Base-by-base conservation (phyloP, 73 alveolate species). In the Durusdinium trenchii region DNA sequence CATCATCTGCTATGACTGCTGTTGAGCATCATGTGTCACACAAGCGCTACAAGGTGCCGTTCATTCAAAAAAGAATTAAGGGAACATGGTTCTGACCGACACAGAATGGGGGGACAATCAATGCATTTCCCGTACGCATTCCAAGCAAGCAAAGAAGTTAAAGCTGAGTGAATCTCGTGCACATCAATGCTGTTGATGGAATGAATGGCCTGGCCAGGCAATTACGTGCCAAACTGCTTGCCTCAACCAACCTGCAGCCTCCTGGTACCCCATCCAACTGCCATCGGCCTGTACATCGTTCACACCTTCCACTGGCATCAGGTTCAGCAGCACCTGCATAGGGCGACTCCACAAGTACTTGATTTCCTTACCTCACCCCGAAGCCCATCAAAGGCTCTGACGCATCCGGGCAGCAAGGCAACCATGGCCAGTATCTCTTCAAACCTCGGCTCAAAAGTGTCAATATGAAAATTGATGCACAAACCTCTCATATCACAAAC, bases 351-450 rank as follows among this genome's bases (percentile, higher is more conserved):
- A 48, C 40, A 48, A 51, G n/a, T n/a, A n/a, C n/a, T n/a, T n/a
- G n/a, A n/a, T n/a, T n/a, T n/a, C n/a, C n/a, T n/a, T n/a, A n/a
- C n/a, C 32, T 0, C 81, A 3, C 32, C 3, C 81, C 42, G 81
- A 23, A 81, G n/a, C 46, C 32, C 92, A 46, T 54, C 52, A 38
- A 38, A 51, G 96, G 40, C 7, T 36, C 69, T 36, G 54, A 51
- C 97, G 28, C 97, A 91, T 67, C 97, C 97, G 3, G 97, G 97
- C 36, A 91, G 78, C 57, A 91, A 52, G 3, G 97, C 86, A 18
- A 40, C 78, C 35, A 69, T 36, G 32, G 76, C 64, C 89, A 91
- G 61, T 30, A 76, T 18, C 6, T 48, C 97, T 47, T 91, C 97
- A 23, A 91, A 91, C 97, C 97, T 89, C 40, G 61, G 35, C 35